phyloP scores from a whole-genome alignment of 352 stramenopile genomes.

The Globisporangium takayamanum region DNA sequence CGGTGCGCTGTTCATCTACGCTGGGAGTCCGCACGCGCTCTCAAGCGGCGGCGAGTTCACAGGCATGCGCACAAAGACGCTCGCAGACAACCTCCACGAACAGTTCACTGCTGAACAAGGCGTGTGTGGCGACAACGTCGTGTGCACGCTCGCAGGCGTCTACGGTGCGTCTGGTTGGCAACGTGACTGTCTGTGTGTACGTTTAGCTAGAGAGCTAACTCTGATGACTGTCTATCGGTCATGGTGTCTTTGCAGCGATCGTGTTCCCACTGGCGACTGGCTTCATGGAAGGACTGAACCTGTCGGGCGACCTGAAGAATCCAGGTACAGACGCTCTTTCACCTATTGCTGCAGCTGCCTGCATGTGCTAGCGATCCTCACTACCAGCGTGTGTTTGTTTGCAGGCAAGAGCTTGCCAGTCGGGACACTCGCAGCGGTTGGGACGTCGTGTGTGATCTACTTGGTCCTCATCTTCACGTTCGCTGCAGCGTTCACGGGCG shows the following conservation, averaged over 20 bases:
- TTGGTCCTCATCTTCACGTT: conserved; percentile 69
- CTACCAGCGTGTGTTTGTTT: not conserved
- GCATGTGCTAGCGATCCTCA: too few species aligned
- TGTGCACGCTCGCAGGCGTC: conserved; percentile 38
- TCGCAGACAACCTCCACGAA: conserved; percentile 39
- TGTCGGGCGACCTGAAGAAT: conserved; percentile 73
- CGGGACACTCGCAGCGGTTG: conserved; percentile 57
- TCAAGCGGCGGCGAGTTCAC: conserved; percentile 46
- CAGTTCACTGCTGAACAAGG: conserved; percentile 31
- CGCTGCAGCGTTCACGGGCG: conserved; percentile 40
- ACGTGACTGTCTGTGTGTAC: not conserved
- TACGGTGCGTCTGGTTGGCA: conserved; percentile 24
- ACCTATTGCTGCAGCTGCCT: not conserved
- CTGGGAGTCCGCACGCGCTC: conserved; percentile 23
- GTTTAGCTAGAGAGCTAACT: not conserved
- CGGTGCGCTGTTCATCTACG: conserved; percentile 45
- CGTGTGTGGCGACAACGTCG: conserved; percentile 26
- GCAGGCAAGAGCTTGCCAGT: conserved; percentile 53
- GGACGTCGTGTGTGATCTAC: conserved; percentile 59
- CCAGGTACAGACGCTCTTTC: conserved; percentile 24
- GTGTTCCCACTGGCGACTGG: conserved; percentile 80
- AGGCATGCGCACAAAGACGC: conserved; percentile 30
- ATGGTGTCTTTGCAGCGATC: conserved; percentile 27
- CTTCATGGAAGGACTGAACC: conserved; percentile 80
- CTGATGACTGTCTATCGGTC: not conserved